A percentile compares a stretch with the other conserved stretches of the same genome.
Evolutionary conservation across 345 rosid species (phyloP).

Genomic region (Eucalyptus globulus): DNA sequence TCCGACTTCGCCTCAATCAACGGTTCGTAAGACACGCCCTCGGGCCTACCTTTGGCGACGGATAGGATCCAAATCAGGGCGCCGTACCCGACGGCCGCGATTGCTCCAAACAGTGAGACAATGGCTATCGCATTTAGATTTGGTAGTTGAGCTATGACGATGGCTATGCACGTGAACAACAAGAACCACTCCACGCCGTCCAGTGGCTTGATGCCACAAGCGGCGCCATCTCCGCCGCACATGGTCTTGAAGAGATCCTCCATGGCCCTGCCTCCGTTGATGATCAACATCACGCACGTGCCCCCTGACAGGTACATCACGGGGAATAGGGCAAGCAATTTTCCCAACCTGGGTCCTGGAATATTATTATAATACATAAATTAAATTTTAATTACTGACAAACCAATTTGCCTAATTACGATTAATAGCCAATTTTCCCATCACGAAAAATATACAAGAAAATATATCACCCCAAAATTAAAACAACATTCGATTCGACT

Average conservation of each 20-base stretch:
- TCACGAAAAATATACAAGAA: neutral
- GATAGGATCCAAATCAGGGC: conserved; percentile 22
- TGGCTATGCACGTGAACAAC: conserved; percentile 21
- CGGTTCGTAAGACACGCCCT: conserved; percentile 11
- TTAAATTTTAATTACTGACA: neutral
- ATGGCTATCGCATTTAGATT: conserved; percentile 30
- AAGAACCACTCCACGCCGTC: conserved; percentile 20
- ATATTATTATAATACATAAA: neutral
- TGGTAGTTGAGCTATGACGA: conserved; percentile 27
- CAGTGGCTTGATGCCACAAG: neutral
- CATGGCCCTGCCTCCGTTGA: conserved; percentile 20
- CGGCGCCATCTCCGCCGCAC: neutral
- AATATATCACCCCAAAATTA: neutral
- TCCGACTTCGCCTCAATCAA: neutral
- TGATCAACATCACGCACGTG: conserved; percentile 15
- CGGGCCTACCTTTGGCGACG: conserved; percentile 9
- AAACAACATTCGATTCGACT: neutral
- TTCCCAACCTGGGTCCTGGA: conserved; percentile 16
- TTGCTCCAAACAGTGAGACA: conserved; percentile 16
- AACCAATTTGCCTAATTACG: neutral
- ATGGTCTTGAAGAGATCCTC: conserved; percentile 12
- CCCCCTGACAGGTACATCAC: conserved; percentile 22
- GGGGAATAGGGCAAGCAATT: conserved; percentile 15
- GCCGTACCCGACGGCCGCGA: conserved; percentile 18
- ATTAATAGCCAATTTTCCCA: neutral